Evolutionary conservation across 2,329 filamentous ascomycete species (phyloP).

Genomic region (Endoconidiophora laricicola): DNA sequence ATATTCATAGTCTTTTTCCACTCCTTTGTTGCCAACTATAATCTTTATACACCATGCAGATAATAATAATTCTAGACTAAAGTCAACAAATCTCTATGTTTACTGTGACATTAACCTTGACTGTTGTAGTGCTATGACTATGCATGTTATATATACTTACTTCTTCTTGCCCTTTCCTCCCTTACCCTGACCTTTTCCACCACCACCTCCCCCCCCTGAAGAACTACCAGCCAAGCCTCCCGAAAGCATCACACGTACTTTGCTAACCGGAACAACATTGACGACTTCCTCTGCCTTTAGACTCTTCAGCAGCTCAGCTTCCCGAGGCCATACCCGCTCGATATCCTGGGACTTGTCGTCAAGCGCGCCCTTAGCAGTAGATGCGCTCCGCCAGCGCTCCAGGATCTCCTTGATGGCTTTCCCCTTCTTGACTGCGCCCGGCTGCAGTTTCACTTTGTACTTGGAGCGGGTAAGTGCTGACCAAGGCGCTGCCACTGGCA

Average conservation of each 20-base stretch:
- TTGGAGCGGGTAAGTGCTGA: slow-evolving; percentile 53
- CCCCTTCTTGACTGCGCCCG: slow-evolving; percentile 77
- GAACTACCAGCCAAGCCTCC: slow-evolving; percentile 32
- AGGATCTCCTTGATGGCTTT: slow-evolving; percentile 86
- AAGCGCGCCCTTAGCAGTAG: slow-evolving; percentile 37
- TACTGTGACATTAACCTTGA: too few relatives aligned
- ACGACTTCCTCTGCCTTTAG: slow-evolving; percentile 71
- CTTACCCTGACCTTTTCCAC: slow-evolving; percentile 17
- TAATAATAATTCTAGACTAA: too few relatives aligned
- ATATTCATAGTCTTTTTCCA: too few relatives aligned
- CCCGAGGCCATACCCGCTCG: slow-evolving; percentile 69
- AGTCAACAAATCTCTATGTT: too few relatives aligned
- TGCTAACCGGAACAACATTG: slow-evolving; percentile 64
- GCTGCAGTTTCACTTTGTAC: slow-evolving; percentile 91
- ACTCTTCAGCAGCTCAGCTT: slow-evolving; percentile 67
- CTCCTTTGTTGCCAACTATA: too few relatives aligned
- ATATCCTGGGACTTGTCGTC: slow-evolving; percentile 44
- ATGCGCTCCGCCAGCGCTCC: slow-evolving; percentile 58
- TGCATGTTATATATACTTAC: neutral
- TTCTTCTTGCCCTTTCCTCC: slow-evolving; percentile 28
- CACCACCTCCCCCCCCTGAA: slow-evolving; percentile 23
- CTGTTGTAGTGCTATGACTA: too few relatives aligned
- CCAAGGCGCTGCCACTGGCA: slow-evolving; percentile 51
- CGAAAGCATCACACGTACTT: slow-evolving; percentile 61
- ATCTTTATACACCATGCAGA: too few relatives aligned